These are phyloP conservation scores for Gossypium thurberi DNA, from an alignment of 345 rosid species.

Conservation along the genomic window DNA sequence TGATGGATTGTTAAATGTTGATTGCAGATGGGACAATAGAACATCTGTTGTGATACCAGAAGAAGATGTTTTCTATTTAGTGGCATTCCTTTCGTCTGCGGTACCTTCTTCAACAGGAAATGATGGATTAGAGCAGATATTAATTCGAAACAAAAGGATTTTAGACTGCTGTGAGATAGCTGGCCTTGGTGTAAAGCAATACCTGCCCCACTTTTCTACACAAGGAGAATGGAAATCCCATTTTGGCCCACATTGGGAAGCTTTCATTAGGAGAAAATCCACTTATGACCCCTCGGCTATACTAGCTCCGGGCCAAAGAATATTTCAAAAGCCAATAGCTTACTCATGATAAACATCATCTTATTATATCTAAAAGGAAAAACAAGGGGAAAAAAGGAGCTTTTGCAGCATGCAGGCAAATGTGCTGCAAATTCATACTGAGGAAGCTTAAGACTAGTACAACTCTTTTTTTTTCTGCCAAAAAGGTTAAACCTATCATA, in stretches of 20 bases:
- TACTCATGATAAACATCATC: constrained; percentile 33
- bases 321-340: constrained; percentile 56
- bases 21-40: constrained; percentile 89
- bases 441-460: constrained; percentile 16
- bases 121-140: constrained; percentile 61
- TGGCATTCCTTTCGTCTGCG: constrained; percentile 88
- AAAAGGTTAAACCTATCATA: constrained; percentile 5
- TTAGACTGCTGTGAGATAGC: constrained; percentile 56
- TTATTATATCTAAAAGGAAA: background rate
- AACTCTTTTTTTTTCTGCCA: background rate
- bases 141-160: constrained; percentile 61
- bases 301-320: constrained; percentile 89
- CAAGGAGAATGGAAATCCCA: constrained; percentile 77
- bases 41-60: constrained; percentile 79
- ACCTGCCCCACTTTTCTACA: constrained; percentile 76
- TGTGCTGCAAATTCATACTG: constrained; percentile 25
- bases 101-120: constrained; percentile 64
- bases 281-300: constrained; percentile 77
- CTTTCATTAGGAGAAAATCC: constrained; percentile 59
- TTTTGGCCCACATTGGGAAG: constrained; percentile 73
- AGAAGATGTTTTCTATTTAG: constrained; percentile 82
- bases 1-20: constrained; percentile 16
- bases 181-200: constrained; percentile 68
- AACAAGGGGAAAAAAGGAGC: background rate
- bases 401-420: constrained; percentile 19